phyloP scores from a whole-genome alignment of 1,139 yeast genomes.

The Sugiyamaella paludigena region DNA sequence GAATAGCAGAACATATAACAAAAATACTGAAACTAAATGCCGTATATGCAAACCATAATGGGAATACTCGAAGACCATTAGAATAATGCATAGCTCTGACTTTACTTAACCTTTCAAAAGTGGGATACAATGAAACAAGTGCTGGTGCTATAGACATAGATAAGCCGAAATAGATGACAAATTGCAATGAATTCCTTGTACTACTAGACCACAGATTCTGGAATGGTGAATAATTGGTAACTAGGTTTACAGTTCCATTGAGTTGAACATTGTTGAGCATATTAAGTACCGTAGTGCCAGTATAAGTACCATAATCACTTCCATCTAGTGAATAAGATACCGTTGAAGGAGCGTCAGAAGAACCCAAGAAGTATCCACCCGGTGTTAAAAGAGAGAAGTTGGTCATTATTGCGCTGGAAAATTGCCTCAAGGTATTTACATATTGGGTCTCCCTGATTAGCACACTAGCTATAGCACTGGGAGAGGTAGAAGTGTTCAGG shows the following conservation, averaged over 20 bases:
- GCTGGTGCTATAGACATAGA: slow-evolving; percentile 41
- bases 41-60: slow-evolving; percentile 38
- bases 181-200: slow-evolving; percentile 38
- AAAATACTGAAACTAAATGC: slow-evolving; percentile 31
- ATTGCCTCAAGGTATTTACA: slow-evolving; percentile 23
- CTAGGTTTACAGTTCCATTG: slow-evolving; percentile 32
- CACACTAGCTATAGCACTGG: slow-evolving; percentile 13
- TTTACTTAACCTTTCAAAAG: slow-evolving; percentile 37
- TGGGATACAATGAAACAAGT: slow-evolving; percentile 38
- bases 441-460: slow-evolving; percentile 18
- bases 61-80: slow-evolving; percentile 38
- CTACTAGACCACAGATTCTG: slow-evolving; percentile 35
- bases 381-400: slow-evolving; percentile 31
- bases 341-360: slow-evolving; percentile 21
- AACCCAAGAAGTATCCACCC: slow-evolving; percentile 36
- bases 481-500: slow-evolving; percentile 11
- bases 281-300: slow-evolving; percentile 32
- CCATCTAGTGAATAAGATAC: slow-evolving; percentile 33
- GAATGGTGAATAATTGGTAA: slow-evolving; percentile 37
- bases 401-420: slow-evolving; percentile 22
- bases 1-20: slow-evolving; percentile 30
- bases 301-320: slow-evolving; percentile 27
- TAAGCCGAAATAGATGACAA: slow-evolving; percentile 37
- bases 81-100: slow-evolving; percentile 42
- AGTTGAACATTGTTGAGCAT: slow-evolving; percentile 32